Evolutionary conservation across 192 early-diverging fungal genomes (phyloP).

Genomic region (Spinellus fusiger): DNA sequence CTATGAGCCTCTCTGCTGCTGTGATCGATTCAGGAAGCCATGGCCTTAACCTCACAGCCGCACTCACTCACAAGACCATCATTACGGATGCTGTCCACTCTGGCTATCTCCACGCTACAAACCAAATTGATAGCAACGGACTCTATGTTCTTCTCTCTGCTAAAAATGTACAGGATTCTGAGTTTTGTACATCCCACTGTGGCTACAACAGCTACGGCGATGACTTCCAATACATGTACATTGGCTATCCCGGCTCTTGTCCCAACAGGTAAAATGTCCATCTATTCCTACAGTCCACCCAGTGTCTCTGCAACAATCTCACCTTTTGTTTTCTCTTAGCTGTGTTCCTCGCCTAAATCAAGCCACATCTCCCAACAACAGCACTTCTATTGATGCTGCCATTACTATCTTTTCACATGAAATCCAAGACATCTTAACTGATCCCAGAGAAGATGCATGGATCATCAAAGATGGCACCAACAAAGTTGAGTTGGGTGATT

Average conservation of each 20-base stretch:
- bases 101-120: conserved; percentile 14
- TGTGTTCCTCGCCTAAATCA: conserved; percentile 19
- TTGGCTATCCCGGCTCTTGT: conserved; percentile 23
- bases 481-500: conserved; percentile 14
- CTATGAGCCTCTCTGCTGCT: conserved; percentile 13
- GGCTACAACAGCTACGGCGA: conserved; percentile 19
- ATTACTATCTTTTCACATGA: conserved; percentile 26
- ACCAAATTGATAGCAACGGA: conserved; percentile 12
- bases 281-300: too few species aligned
- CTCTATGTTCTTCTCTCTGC: conserved; percentile 20
- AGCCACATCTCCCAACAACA: conserved; percentile 17
- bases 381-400: conserved; percentile 14
- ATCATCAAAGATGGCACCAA: conserved; percentile 1
- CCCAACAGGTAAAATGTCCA: conserved; percentile 1
- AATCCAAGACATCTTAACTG: conserved; percentile 23
- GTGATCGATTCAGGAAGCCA: conserved; percentile 15
- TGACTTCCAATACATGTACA: conserved; percentile 20
- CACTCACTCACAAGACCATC: conserved; percentile 10
- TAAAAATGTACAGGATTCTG: conserved; percentile 19
- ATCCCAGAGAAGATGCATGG: conserved; percentile 21
- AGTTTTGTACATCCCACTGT: conserved; percentile 19
- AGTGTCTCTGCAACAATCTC: neutral
- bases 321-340: neutral
- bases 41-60: conserved; percentile 12
- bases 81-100: conserved; percentile 17